Evolutionary conservation across 345 rosid species (phyloP).

Genomic region (Kernera saxatilis): DNA sequence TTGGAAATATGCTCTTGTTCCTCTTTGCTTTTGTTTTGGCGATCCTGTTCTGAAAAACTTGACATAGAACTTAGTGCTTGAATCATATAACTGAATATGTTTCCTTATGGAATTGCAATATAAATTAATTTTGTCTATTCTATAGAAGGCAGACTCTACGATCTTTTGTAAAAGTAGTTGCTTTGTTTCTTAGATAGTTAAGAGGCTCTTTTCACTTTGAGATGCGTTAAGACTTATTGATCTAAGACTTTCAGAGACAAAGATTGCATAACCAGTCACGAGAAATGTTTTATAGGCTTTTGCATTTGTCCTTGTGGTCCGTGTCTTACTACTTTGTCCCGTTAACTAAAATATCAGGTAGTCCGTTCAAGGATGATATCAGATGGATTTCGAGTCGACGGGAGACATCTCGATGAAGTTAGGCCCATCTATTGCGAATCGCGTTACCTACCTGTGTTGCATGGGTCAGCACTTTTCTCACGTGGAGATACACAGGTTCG

Average conservation of each 20-base stretch:
- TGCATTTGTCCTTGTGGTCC: slow-evolving; percentile 3
- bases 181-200: background rate
- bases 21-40: slow-evolving; percentile 12
- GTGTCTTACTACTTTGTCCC: slow-evolving; percentile 14
- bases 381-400: slow-evolving; percentile 87
- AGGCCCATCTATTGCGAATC: slow-evolving; percentile 81
- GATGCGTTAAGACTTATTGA: background rate
- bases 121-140: background rate
- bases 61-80: background rate
- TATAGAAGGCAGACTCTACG: background rate
- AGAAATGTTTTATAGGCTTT: slow-evolving; percentile 4
- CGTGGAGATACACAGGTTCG: slow-evolving; percentile 97
- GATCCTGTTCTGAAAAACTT: background rate
- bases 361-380: slow-evolving; percentile 80
- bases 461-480: slow-evolving; percentile 86
- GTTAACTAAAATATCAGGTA: slow-evolving; percentile 44
- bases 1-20: background rate
- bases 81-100: background rate
- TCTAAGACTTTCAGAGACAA: background rate
- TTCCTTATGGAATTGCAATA: background rate
- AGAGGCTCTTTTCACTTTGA: background rate
- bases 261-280: background rate
- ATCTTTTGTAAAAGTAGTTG: background rate
- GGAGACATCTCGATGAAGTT: slow-evolving; percentile 82
- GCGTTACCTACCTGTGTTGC: slow-evolving; percentile 58